Base-by-base conservation (phyloP, 768 basidiomycete genomes). In the Russula dissimulans region DNA sequence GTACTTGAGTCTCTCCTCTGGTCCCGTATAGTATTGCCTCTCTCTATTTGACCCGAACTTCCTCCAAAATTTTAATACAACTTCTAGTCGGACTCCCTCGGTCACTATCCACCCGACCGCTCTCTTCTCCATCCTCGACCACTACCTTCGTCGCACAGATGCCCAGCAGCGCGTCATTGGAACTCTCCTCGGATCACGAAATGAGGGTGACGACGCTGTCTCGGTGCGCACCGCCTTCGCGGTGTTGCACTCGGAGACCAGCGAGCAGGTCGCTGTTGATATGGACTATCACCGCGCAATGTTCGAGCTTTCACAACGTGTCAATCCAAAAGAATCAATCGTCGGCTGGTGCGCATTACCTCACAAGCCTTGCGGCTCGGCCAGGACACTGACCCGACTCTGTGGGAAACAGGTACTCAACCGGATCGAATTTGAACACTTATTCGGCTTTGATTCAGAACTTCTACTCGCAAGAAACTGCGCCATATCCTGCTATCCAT, bases 401-500 rank as follows among this genome's bases (percentile, higher is more conserved):
- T 93, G 91, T 94, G 69, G 60, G 83, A 32, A 7, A 15, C 68
- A 93, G 92, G 92, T 94, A 93, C 74, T 92, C 93, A 26, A 97
- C 95, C 1, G 90, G 91, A 60, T 87, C 90, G 12, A 83, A 84
- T 65, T 80, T 97, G 58, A 95, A 95, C 75, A 91, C 91, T 7
- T 95, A 93, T 76, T 95, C 95, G 31, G 93, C 95, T 11, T 81
- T 98, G 66, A 95, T 98, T 70, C 95, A 97, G 79, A 93, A 95
- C 74, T 97, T 97, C 76, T 98, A 97, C 74, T 84, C 90, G 43
- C 86, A 90, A 79, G 93, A 97, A 73, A 92, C 91, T 5, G 78
- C 83, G 0, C 90, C 93, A 3, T 84, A 88, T 71, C 91, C 86
- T 36, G 93, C 95, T 3, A 83, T 98, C 50, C 94, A 97, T 71